Percentiles rank a stretch among this genome's conserved stretches.
These are phyloP conservation scores for Alternaria brassicae DNA, from an alignment of 2,329 filamentous ascomycete genomes.

Conservation along the genomic window DNA sequence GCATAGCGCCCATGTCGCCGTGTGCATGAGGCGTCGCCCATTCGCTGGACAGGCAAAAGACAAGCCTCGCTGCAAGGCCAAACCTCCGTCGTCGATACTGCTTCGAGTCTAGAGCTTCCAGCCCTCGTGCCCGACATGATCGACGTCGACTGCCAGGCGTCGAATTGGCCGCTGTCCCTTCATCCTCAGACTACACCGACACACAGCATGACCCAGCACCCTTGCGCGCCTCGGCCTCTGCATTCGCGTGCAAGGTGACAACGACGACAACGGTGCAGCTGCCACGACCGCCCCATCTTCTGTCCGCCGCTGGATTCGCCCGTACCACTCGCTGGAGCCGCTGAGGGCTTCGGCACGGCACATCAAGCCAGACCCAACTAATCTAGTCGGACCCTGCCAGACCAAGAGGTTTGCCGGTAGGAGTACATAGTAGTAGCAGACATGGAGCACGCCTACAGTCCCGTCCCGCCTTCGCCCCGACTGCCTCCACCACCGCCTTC, in stretches of 20 bases:
- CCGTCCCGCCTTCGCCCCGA: constrained; percentile 27
- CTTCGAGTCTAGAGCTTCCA: constrained; percentile 8
- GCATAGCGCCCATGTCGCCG: constrained; percentile 17
- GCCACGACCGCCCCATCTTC: constrained; percentile 17
- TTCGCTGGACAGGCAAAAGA: constrained; percentile 24
- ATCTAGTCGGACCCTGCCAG: background rate
- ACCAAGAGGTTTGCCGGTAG: constrained; percentile 6
- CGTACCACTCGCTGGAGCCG: constrained; percentile 39
- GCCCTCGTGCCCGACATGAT: constrained; percentile 22
- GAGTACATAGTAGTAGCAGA: constrained; percentile 23
- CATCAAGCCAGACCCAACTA: constrained; percentile 23
- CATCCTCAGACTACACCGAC: constrained; percentile 14
- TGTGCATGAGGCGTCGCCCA: constrained; percentile 20
- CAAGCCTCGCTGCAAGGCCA: constrained; percentile 30
- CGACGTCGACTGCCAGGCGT: constrained; percentile 23
- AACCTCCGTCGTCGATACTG: constrained; percentile 16
- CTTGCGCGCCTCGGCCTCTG: constrained; percentile 17
- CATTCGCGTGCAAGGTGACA: constrained; percentile 26
- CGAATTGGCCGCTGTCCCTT: constrained; percentile 27
- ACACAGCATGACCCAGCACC: constrained; percentile 17
- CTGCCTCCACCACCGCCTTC: constrained; percentile 30
- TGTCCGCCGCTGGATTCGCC: constrained; percentile 28
- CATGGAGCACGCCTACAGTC: constrained; percentile 18
- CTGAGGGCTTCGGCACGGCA: constrained; percentile 40
- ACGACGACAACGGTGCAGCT: constrained; percentile 17